Evolutionary conservation across 495 filamentous ascomycete species (phyloP).

Genomic region (Hypoxylon trugodes): DNA sequence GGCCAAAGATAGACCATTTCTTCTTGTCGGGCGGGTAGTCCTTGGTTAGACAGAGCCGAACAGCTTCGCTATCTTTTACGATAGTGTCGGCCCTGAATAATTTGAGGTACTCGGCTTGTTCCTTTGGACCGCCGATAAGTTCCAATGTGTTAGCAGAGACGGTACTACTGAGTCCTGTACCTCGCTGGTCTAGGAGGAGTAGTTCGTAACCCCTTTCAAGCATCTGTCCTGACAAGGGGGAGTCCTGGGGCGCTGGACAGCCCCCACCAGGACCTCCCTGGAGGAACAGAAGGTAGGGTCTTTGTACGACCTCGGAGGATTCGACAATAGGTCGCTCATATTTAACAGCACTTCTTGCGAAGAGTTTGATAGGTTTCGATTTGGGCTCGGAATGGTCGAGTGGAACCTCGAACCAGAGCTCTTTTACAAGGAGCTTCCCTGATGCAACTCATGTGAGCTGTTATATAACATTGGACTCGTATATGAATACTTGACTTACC

Average conservation of each 20-base stretch:
- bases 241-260: slow-evolving; percentile 75
- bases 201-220: slow-evolving; percentile 86
- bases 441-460: slow-evolving; percentile 5
- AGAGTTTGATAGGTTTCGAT: slow-evolving; percentile 71
- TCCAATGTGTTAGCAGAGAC: slow-evolving; percentile 75
- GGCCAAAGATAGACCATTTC: slow-evolving; percentile 85
- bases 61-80: slow-evolving; percentile 87
- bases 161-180: slow-evolving; percentile 84
- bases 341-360: slow-evolving; percentile 75
- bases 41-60: slow-evolving; percentile 74
- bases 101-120: slow-evolving; percentile 83
- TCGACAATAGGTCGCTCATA: slow-evolving; percentile 67
- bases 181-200: slow-evolving; percentile 86
- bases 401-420: slow-evolving; percentile 87
- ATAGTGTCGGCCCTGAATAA: slow-evolving; percentile 89
- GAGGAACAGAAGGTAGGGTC: slow-evolving; percentile 66
- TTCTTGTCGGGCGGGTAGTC: slow-evolving; percentile 74
- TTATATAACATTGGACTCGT: neutral
- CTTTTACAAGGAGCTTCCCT: slow-evolving; percentile 80
- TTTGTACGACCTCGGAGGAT: slow-evolving; percentile 54
- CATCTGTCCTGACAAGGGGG: slow-evolving; percentile 69
- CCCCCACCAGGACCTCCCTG: slow-evolving; percentile 84
- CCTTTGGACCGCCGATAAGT: slow-evolving; percentile 65
- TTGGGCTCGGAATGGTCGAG: slow-evolving; percentile 73
- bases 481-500: slow-evolving; percentile 36